Percentiles rank a stretch among this genome's conserved stretches.
phyloP scores from a whole-genome alignment of 805 yeast genomes.

The Ogataea saltuana region DNA sequence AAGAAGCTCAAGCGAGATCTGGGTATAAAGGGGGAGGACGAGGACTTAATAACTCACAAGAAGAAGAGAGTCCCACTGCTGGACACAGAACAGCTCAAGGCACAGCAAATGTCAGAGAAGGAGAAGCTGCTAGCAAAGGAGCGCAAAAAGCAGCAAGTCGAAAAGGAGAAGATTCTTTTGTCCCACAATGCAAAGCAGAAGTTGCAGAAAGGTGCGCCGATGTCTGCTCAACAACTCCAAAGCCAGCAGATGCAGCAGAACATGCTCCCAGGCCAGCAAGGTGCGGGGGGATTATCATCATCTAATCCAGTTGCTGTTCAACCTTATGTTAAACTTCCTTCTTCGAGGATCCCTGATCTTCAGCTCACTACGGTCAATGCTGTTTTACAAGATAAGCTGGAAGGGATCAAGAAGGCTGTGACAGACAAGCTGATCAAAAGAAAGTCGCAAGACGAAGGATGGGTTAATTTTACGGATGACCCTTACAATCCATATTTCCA shows the following conservation, averaged over 20 bases:
- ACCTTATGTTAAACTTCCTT: conserved; percentile 84
- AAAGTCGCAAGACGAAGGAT: conserved; percentile 67
- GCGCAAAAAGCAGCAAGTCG: conserved; percentile 21
- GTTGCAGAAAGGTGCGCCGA: conserved; percentile 19
- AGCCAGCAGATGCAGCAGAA: conserved; percentile 21
- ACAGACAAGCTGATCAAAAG: conserved; percentile 77
- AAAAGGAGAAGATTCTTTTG: conserved; percentile 25
- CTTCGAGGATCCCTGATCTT: conserved; percentile 91
- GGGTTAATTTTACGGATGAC: conserved; percentile 84
- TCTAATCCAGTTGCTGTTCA: conserved; percentile 48
- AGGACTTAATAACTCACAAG: conserved; percentile 76
- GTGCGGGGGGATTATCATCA: conserved; percentile 10
- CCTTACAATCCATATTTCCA: conserved; percentile 80
- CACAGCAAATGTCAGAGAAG: conserved; percentile 19
- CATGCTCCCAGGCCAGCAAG: conserved; percentile 5
- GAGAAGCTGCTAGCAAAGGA: conserved; percentile 23
- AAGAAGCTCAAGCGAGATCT: conserved; percentile 74
- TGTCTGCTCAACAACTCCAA: conserved; percentile 28
- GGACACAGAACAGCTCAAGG: conserved; percentile 20
- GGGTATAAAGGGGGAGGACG: conserved; percentile 81
- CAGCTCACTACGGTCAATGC: conserved; percentile 81
- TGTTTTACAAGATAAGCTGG: conserved; percentile 71
- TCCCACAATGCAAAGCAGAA: conserved; percentile 25
- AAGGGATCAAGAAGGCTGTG: conserved; percentile 79
- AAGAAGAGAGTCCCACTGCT: conserved; percentile 48